Evolutionary conservation across 2,329 filamentous ascomycete genomes (phyloP), one percentile per base, ranked within the genome.

Genomic region (Diaporthe humulicola): DNA sequence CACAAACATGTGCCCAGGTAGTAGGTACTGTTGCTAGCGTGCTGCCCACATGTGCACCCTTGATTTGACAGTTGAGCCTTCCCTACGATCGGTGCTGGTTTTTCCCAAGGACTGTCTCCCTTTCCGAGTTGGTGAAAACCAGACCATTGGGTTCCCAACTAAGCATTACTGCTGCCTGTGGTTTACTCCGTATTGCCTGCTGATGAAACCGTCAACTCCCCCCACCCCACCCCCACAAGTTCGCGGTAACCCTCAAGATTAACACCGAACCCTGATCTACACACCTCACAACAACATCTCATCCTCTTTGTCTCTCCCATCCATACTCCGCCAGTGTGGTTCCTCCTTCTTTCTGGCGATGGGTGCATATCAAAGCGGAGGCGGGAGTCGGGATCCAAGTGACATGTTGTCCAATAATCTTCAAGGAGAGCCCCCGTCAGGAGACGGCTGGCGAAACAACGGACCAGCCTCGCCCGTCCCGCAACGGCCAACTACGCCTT

Each of bases 401-500:
- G 64, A 38, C 6, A 72, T 72, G 70, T 25, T 72, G 48, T 42
- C 70, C 45, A 54, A 72, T 38, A 17, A 22, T 58, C 8, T 64
- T 15, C 40, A 42, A 70, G 67, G 64, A 36, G 25, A 33, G n/a
- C n/a, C 38, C 38, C 42, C 40, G 60, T 54, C 69, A 38, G 17
- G 25, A 42, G 73, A 73, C 22, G 45, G 25, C 28, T 66, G 33
- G 61, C 52, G 60, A 56, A 52, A 66, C 28, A 15, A 66, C n/a
- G 61, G 33, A 28, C 60, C 71, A 73, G 58, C 52, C 36, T 52
- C 45, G 28, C 25, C 69, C 30, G 48, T 28, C 30, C 73, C 64
- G 48, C 50, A 54, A 61, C 73, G 40, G 28, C 70, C 30, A 28
- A 42, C 70, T 42, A 64, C 70, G 36, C n/a, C 14, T 52, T 40